Percentiles rank a stretch among this genome's conserved stretches.
phyloP scores from a whole-genome alignment of 257 asterid genomes.

The Solanum ossicruentum region DNA sequence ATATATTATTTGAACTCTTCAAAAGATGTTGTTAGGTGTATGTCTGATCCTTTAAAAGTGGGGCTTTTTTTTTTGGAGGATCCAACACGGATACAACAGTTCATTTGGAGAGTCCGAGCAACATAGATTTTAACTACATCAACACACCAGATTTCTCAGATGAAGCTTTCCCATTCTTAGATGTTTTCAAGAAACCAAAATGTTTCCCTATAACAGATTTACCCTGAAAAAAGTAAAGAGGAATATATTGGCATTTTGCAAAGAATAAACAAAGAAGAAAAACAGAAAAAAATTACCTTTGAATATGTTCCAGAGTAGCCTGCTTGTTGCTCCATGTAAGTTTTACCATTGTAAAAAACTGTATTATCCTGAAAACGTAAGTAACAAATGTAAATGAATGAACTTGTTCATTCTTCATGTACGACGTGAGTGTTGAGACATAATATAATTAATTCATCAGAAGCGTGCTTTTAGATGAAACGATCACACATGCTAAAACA shows the following conservation, averaged over 20 bases:
- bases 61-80: not conserved
- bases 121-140: not conserved
- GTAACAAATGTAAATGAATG: not conserved
- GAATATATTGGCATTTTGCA: not conserved
- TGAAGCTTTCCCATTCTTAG: constrained; percentile 1
- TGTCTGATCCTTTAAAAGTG: not conserved
- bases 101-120: not conserved
- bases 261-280: not conserved
- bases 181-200: constrained; percentile 16
- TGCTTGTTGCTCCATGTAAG: constrained; percentile 19
- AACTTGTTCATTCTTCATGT: not conserved
- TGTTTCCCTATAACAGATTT: constrained; percentile 48
- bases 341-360: not conserved
- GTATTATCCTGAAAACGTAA: not conserved
- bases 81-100: not conserved
- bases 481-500: not conserved
- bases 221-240: constrained; percentile 20
- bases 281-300: constrained; percentile 20
- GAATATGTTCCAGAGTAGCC: constrained; percentile 25
- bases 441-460: not conserved
- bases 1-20: not conserved
- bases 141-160: constrained; percentile 1
- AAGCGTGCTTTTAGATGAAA: not conserved
- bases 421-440: not conserved
- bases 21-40: not conserved